phyloP scores from a whole-genome alignment of 2,329 filamentous ascomycete species.

The Sporothrix euskadiensis region DNA sequence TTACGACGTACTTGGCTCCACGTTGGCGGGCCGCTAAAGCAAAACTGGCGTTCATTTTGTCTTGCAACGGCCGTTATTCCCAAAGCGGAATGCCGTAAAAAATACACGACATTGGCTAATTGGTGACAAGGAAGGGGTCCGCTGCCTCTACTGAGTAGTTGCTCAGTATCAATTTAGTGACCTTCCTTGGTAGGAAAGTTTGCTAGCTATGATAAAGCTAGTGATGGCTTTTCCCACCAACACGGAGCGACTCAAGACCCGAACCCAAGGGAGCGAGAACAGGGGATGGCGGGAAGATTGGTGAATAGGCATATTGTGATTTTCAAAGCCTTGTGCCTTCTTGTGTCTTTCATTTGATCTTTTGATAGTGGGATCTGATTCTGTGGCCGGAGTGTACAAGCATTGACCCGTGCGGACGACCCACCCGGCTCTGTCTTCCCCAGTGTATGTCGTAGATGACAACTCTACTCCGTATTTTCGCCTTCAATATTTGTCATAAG shows the following conservation, averaged over 20 bases:
- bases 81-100: conserved; percentile 19
- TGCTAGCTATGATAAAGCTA: not conserved
- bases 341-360: not conserved
- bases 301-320: not conserved
- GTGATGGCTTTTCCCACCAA: not conserved
- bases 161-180: not conserved
- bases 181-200: not conserved
- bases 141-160: not conserved
- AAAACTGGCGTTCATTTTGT: not conserved
- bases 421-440: not conserved
- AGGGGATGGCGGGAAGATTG: not conserved
- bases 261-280: conserved; percentile 1
- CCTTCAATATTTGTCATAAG: not conserved
- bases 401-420: not conserved
- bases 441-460: not conserved
- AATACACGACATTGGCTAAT: not conserved
- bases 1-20: conserved; percentile 2
- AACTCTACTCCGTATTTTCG: not conserved
- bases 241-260: not conserved
- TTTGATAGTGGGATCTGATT: not conserved
- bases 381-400: not conserved
- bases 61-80: conserved; percentile 23
- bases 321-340: not conserved
- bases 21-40: not conserved
- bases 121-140: not conserved